phyloP scores from a whole-genome alignment of 176 grass and related monocot species.

The Sorghum bicolor region Sorghum_bicolor_NCBIv3 NC_012873.2:60181001-60181500 shows the following conservation, averaged over 20 bases:
- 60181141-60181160: conserved; percentile 14
- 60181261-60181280: background rate
- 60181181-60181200: background rate
- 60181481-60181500: background rate
- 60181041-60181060: conserved; percentile 48
- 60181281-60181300: background rate
- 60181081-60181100: conserved; percentile 21
- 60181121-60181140: background rate
- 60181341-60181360: too few relatives aligned
- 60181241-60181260: conserved; percentile 21
- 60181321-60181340: background rate
- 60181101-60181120: conserved; percentile 32
- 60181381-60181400: background rate
- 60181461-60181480: background rate
- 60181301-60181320: background rate
- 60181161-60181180: conserved; percentile 13
- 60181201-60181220: background rate
- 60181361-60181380: too few relatives aligned
- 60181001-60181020: background rate
- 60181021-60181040: conserved; percentile 27
- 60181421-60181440: background rate
- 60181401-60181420: background rate
- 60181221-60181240: conserved; percentile 10
- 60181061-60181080: conserved; percentile 38
- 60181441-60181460: background rate